These are phyloP conservation scores for Claviceps sp. DNA, from an alignment of 2,329 filamentous ascomycete genomes.

Conservation along the genomic window DNA sequence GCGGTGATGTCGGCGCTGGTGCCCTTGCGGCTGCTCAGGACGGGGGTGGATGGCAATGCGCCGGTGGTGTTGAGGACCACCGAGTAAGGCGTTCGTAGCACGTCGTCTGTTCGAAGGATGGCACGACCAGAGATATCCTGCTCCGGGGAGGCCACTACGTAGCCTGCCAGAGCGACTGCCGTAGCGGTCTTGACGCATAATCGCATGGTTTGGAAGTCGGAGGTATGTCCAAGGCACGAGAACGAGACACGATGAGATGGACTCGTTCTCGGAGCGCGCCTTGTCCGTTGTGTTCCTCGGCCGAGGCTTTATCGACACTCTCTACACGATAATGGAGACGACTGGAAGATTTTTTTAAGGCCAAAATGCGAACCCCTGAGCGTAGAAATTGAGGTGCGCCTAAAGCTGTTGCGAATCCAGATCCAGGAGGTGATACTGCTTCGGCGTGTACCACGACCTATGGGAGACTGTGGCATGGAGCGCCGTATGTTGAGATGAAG, in stretches of 20 bases:
- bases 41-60: not conserved
- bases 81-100: slow-evolving; percentile 3
- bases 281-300: not conserved
- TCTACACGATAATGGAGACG: too few relatives aligned
- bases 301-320: not conserved
- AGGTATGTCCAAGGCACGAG: too few relatives aligned
- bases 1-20: slow-evolving; percentile 4
- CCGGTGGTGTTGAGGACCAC: not conserved
- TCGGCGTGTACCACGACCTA: not conserved
- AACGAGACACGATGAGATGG: not conserved
- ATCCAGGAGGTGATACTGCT: not conserved
- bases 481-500: not conserved
- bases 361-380: not conserved
- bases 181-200: not conserved
- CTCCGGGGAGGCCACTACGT: not conserved
- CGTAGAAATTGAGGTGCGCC: too few relatives aligned
- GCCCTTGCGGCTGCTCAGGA: not conserved
- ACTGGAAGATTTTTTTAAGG: too few relatives aligned
- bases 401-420: not conserved
- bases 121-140: not conserved
- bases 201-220: not conserved
- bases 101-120: slow-evolving; percentile 5
- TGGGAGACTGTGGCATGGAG: not conserved
- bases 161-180: slow-evolving; percentile 1
- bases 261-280: not conserved